Base-by-base conservation (phyloP, 106 monocot species). In the Dioscorea alata region DNA sequence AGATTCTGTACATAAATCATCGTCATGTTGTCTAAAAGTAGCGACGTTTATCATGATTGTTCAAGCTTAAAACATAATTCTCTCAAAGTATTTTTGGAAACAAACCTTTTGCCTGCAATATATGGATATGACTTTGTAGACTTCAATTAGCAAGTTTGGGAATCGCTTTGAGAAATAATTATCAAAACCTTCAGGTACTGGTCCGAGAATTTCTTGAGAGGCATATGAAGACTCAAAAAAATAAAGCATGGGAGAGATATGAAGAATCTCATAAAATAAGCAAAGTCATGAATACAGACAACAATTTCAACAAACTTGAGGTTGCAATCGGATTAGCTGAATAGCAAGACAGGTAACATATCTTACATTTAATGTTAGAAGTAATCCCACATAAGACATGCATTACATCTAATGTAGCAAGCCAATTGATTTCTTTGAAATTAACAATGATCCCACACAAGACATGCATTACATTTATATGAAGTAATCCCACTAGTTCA, bases 161-260 rank as follows among this genome's bases (percentile, higher is more conserved):
- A 88, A 88, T 63, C 88, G 61, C 10, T 63, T 76, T 34, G 73
- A 64, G 51, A 88, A 88, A 62, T 88, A 88, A 32, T 51, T 56
- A 73, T 81, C 78, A 49, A 88, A 88, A 66, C 88, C 88, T 75
- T 84, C 75, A 13, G 88, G 88, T 16, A 88, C 59, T 4, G 88
- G 72, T 61, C 88, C 88, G 49, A 84, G 78, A 51, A 73, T 75
- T 73, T 81, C 84, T 84, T 88, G 67, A 8, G 10, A 56, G 14
- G 15, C 0, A 12, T 12, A 70, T 23, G 14, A 42, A 48, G 60
- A 54, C 54, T 18, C 18, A 18, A 4, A 54, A n/a, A 18, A 18
- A 54, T 54, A 18, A 54, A 28, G 28, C 28, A 28, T 3, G 51
- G 51, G 14, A 2, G 17, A 4, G 17, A 51, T 13, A 4, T 51